Base-by-base conservation (phyloP, 371 early-diverging fungal genomes). In the Rhizomucor pusillus region DNA sequence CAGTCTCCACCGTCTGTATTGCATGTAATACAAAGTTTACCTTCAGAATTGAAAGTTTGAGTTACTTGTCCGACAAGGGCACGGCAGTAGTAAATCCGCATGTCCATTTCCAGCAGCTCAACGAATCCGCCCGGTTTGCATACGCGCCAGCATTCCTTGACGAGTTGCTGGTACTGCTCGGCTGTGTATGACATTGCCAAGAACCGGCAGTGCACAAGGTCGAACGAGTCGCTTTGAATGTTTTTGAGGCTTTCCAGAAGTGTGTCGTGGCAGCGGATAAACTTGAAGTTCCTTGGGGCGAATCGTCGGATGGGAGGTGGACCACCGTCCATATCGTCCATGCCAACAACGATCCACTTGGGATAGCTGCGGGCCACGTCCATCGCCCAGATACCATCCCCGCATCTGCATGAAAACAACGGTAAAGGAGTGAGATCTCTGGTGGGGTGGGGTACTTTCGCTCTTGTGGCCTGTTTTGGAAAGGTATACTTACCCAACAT, bases 401-500 rank as follows among this genome's bases (percentile, higher is more conserved):
- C 73, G 56, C 77, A 76, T 19, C 75, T 68, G 50, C 34, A 19
- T 16, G 45, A 43, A 19, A 43, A 44, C 35, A 23, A n/a, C n/a
- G n/a, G n/a, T n/a, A n/a, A n/a, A n/a, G n/a, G n/a, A 16, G n/a
- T 7, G 40, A 33, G 19, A 41, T 39, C 13, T 39, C 18, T 16
- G 13, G 5, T 7, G 29, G 6, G 13, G 6, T 46, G 7, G 46
- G 0, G 22, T n/a, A n/a, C n/a, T 43, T 43, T 43, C 20, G 0
- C 20, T 43, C n/a, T 43, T n/a, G 35, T 18, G 6, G 23, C 24
- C 16, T 52, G 1, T 45, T 13, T 41, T n/a, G n/a, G n/a, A n/a
- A n/a, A n/a, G n/a, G n/a, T n/a, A n/a, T 24, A n/a, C 33, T 63
- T 73, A 73, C 70, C 66, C 66, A 53, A 71, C 55, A 33, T 75